Evolutionary conservation across 116 monocot species (phyloP).

Genomic region (Posidonia oceanica): DNA sequence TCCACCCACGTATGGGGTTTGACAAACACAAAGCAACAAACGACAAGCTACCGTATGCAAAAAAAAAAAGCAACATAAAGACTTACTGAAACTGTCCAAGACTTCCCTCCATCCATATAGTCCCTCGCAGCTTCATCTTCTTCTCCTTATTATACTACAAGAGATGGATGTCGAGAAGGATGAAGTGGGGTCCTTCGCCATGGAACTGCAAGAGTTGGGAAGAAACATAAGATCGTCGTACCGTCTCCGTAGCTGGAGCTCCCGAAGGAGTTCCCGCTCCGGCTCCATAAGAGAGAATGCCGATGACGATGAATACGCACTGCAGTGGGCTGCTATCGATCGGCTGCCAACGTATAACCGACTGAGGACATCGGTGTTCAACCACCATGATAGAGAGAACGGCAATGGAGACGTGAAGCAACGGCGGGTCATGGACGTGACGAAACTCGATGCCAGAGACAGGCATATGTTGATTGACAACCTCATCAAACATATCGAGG

Average conservation of each 20-base stretch:
- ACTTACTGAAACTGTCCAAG: no score
- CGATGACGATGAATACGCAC: constrained; percentile 29
- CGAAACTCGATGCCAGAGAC: constrained; percentile 37
- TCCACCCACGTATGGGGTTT: no score
- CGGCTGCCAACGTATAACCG: constrained; percentile 30
- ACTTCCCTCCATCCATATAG: no score
- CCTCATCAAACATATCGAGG: constrained; percentile 57
- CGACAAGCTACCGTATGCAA: no score
- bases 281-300: constrained; percentile 8
- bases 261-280: constrained; percentile 2
- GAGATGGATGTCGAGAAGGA: neutral
- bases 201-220: constrained; percentile 19
- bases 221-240: constrained; percentile 23
- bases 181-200: constrained; percentile 3
- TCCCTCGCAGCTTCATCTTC: no score
- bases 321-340: constrained; percentile 55
- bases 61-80: no score
- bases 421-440: constrained; percentile 27
- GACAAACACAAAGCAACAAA: no score
- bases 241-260: neutral
- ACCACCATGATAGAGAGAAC: neutral
- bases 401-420: neutral
- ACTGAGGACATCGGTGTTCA: constrained; percentile 25
- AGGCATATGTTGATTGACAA: constrained; percentile 37
- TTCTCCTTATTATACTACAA: no score